A percentile compares a stretch with the other conserved stretches of the same genome.
phyloP scores from a whole-genome alignment of 768 basidiomycete genomes.

The Suillus sp. region DNA sequence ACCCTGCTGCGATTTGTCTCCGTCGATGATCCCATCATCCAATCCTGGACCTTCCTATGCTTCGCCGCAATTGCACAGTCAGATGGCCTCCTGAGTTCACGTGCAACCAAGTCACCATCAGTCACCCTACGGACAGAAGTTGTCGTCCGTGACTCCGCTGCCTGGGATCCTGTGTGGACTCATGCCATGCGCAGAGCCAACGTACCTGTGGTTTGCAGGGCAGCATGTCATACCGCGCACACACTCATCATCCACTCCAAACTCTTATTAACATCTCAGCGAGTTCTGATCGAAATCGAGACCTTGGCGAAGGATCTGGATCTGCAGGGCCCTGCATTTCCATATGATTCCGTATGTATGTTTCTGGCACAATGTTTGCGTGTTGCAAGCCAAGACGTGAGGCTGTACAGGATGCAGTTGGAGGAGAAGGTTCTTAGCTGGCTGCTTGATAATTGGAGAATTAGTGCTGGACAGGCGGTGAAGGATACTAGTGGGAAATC shows the following conservation, averaged over 20 bases:
- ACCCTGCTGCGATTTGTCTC: conserved; percentile 63
- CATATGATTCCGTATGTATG: conserved; percentile 87
- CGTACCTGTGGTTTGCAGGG: conserved; percentile 69
- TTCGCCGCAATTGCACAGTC: conserved; percentile 70
- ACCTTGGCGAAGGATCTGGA: conserved; percentile 79
- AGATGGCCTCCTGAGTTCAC: conserved; percentile 31
- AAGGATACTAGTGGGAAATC: conserved; percentile 38
- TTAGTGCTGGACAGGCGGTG: conserved; percentile 40
- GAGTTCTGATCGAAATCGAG: conserved; percentile 74
- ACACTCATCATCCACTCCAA: conserved; percentile 49
- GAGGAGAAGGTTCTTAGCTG: conserved; percentile 85
- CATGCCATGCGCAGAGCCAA: conserved; percentile 76
- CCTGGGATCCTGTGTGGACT: conserved; percentile 86
- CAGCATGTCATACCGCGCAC: conserved; percentile 73
- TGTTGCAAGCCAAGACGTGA: conserved; percentile 77
- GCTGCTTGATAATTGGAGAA: conserved; percentile 73
- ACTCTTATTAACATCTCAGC: conserved; percentile 52
- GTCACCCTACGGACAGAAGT: neutral
- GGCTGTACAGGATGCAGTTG: conserved; percentile 81
- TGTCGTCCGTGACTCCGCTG: conserved; percentile 27
- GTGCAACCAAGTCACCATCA: conserved; percentile 11
- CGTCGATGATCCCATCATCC: conserved; percentile 62
- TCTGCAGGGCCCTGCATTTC: conserved; percentile 85
- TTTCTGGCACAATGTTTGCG: conserved; percentile 73
- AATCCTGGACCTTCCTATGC: conserved; percentile 86